A percentile compares a stretch with the other conserved stretches of the same genome.
These are phyloP conservation scores for Cymbopogon citratus DNA, from an alignment of 176 grass and related monocot genomes.

Conservation along the genomic window DNA sequence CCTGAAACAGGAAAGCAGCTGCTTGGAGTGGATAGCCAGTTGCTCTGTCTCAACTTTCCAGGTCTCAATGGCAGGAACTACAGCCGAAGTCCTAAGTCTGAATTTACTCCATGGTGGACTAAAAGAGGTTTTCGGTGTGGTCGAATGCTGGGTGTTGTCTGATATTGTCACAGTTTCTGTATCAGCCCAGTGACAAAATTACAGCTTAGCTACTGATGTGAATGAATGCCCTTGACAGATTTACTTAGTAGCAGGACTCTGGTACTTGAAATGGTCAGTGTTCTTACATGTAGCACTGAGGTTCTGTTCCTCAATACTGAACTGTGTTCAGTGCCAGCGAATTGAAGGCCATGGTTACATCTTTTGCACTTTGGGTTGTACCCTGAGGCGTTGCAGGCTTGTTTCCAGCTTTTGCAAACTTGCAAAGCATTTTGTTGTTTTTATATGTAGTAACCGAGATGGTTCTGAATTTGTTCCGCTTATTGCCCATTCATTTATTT, in stretches of 20 bases:
- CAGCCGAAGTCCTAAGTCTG: no score
- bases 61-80: background rate
- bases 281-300: background rate
- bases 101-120: no score
- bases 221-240: background rate
- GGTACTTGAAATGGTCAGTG: background rate
- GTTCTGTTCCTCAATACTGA: background rate
- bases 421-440: background rate
- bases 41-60: background rate
- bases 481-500: background rate
- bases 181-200: no score
- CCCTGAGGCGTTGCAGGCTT: background rate
- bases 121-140: background rate
- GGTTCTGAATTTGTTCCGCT: background rate
- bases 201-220: background rate
- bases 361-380: background rate
- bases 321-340: background rate
- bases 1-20: slow-evolving; percentile 4
- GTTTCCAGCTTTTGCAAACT: slow-evolving; percentile 4
- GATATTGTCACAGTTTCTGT: slow-evolving; percentile 1
- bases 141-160: slow-evolving; percentile 16
- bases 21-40: background rate
- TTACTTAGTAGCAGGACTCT: background rate
- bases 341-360: background rate
- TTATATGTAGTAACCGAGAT: background rate